phyloP scores from a whole-genome alignment of 2,329 filamentous ascomycete genomes.

The Colletotrichum musae region DNA sequence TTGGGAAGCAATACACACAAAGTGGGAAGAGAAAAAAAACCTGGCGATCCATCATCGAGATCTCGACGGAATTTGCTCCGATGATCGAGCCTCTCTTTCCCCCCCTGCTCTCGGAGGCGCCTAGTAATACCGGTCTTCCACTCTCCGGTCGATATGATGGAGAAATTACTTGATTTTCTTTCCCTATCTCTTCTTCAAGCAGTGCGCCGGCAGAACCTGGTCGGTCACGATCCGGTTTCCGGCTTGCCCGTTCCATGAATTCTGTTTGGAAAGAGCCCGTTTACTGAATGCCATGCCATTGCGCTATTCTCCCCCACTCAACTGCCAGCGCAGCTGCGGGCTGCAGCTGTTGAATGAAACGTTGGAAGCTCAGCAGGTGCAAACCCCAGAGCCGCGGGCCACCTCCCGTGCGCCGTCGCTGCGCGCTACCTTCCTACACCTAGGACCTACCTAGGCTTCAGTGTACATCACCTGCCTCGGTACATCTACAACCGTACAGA shows the following conservation, averaged over 20 bases:
- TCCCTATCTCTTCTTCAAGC: neutral
- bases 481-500: neutral
- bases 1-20: neutral
- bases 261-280: constrained; percentile 4
- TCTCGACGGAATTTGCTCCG: constrained; percentile 32
- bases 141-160: constrained; percentile 28
- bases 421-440: constrained; percentile 1
- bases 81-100: constrained; percentile 9
- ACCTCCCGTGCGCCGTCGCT: constrained; percentile 31
- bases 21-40: neutral
- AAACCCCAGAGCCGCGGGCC: constrained; percentile 30
- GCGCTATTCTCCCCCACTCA: constrained; percentile 15
- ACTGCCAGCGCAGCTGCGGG: constrained; percentile 29
- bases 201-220: neutral
- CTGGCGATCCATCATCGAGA: constrained; percentile 33
- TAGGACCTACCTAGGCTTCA: too few relatives aligned
- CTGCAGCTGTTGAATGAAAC: constrained; percentile 23
- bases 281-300: neutral
- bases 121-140: neutral
- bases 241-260: neutral
- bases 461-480: neutral
- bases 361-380: constrained; percentile 19
- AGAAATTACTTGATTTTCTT: constrained; percentile 17
- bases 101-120: neutral
- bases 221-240: constrained; percentile 18